Percentiles rank a stretch among this genome's conserved stretches.
Conservation (phyloP, 2,329 filamentous ascomycete genomes). For the Colletotrichum caudatum region DNA sequence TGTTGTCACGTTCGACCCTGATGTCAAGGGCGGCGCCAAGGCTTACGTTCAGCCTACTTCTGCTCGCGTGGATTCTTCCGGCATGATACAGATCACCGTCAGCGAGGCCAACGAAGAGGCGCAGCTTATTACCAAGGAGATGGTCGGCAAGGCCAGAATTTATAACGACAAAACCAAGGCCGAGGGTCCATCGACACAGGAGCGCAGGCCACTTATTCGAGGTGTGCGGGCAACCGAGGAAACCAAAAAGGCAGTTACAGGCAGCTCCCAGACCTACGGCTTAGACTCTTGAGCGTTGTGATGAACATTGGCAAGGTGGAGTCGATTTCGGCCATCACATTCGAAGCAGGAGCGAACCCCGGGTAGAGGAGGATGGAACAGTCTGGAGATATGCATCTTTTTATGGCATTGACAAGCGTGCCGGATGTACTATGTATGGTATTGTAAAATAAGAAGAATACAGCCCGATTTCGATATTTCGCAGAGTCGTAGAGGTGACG, state of each 20-base stretch:
- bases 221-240: not conserved
- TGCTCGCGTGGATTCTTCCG: conserved; percentile 62
- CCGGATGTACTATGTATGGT: conserved; percentile 36
- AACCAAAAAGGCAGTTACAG: conserved; percentile 42
- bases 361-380: not conserved
- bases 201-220: conserved; percentile 14
- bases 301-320: not conserved
- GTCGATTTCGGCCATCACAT: not conserved
- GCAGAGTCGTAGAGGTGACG: not conserved
- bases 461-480: conserved; percentile 12
- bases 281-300: conserved; percentile 44
- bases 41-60: conserved; percentile 60
- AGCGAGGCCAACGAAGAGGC: conserved; percentile 54
- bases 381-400: conserved; percentile 1
- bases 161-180: conserved; percentile 47
- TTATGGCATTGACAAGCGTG: conserved; percentile 15
- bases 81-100: conserved; percentile 61
- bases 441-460: conserved; percentile 39
- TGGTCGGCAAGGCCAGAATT: conserved; percentile 51
- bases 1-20: conserved; percentile 60
- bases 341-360: not conserved
- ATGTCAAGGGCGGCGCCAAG: conserved; percentile 65
- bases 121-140: conserved; percentile 61
- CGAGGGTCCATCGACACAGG: not conserved
- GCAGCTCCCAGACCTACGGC: conserved; percentile 56